Conservation (phyloP, 1,139 yeast species). For the Scheffersomyces parashehatae region DNA sequence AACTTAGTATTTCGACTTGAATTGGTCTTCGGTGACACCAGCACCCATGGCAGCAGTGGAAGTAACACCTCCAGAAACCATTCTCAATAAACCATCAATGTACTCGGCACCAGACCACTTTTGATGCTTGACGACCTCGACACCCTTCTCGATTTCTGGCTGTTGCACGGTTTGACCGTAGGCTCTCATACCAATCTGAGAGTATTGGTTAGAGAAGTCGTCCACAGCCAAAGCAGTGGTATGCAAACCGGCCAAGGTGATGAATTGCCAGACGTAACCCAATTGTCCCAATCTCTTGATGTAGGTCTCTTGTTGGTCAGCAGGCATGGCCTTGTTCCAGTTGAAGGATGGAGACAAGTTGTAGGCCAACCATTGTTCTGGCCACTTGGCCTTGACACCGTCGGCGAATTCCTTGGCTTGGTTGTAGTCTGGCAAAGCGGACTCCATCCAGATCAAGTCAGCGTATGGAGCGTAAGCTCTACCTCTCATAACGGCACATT, state of each 20-base stretch:
- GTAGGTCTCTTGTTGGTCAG: slow-evolving; percentile 86
- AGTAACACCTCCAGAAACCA: slow-evolving; percentile 93
- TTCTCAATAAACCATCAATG: slow-evolving; percentile 84
- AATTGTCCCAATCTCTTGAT: slow-evolving; percentile 83
- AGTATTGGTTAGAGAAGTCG: slow-evolving; percentile 76
- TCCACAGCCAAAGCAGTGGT: slow-evolving; percentile 93
- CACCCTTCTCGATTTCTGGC: slow-evolving; percentile 85
- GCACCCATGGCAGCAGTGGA: slow-evolving; percentile 99
- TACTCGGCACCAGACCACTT: slow-evolving; percentile 99
- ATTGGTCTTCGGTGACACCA: slow-evolving; percentile 97
- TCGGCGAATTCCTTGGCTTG: slow-evolving; percentile 96
- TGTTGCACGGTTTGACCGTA: slow-evolving; percentile 87
- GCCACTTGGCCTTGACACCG: slow-evolving; percentile 79
- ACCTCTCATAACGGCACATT: slow-evolving; percentile 97
- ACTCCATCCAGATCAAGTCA: slow-evolving; percentile 98
- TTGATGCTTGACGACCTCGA: slow-evolving; percentile 96
- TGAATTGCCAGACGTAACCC: slow-evolving; percentile 98
- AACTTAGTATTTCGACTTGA: slow-evolving; percentile 40
- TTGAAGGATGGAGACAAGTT: slow-evolving; percentile 96
- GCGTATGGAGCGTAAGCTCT: slow-evolving; percentile 95
- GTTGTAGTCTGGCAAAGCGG: slow-evolving; percentile 88
- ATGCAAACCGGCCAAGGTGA: slow-evolving; percentile 95
- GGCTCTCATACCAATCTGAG: slow-evolving; percentile 90
- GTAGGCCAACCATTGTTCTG: slow-evolving; percentile 94
- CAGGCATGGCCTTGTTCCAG: slow-evolving; percentile 94